phyloP scores from a whole-genome alignment of 345 rosid species.

The Syzygium aqueum region DNA sequence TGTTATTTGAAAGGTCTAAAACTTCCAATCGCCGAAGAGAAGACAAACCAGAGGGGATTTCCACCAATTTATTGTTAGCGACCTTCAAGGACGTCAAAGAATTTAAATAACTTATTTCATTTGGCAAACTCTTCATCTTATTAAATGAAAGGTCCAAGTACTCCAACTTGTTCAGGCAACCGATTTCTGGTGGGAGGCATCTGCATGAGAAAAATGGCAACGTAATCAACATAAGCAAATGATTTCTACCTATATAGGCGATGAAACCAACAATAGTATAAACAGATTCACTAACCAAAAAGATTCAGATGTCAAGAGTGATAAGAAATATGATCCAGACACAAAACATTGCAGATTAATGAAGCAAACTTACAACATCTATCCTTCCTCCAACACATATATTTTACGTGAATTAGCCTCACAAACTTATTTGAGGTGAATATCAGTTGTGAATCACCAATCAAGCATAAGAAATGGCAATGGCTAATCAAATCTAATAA shows the following conservation, averaged over 20 bases:
- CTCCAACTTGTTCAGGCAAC: conserved; percentile 72
- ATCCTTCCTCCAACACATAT: background rate
- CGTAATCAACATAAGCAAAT: background rate
- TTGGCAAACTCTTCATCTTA: conserved; percentile 75
- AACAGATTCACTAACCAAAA: background rate
- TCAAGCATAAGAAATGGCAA: background rate
- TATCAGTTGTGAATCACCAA: background rate
- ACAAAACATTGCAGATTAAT: background rate
- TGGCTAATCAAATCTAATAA: background rate
- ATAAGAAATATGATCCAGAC: background rate
- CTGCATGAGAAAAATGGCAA: conserved; percentile 28
- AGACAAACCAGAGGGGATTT: conserved; percentile 52
- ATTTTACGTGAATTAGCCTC: background rate
- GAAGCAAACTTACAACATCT: background rate
- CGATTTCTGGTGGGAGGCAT: conserved; percentile 91
- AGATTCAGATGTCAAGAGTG: background rate
- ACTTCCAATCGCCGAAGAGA: conserved; percentile 61
- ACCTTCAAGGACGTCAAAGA: conserved; percentile 65
- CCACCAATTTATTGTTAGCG: conserved; percentile 77
- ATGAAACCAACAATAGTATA: background rate
- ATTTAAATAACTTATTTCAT: conserved; percentile 58
- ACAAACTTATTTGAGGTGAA: background rate
- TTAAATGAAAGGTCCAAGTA: conserved; percentile 88
- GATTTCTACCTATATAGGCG: background rate
- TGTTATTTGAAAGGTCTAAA: conserved; percentile 81